Conservation (phyloP, 371 early-diverging fungal species). For the Syncephalis fuscata region DNA sequence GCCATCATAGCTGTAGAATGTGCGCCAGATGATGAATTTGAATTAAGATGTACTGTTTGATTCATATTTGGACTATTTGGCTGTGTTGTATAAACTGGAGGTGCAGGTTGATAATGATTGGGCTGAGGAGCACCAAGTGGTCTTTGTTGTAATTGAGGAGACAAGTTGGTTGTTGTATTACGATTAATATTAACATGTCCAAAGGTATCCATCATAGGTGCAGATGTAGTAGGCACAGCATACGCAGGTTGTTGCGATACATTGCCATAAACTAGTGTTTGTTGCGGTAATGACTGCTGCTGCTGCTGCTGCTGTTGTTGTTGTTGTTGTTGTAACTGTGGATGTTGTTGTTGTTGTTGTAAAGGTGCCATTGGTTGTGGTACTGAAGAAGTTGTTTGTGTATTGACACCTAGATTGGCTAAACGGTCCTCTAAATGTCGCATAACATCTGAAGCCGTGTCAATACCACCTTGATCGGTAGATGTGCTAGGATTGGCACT, state of each 20-base stretch:
- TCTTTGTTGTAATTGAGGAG: neutral
- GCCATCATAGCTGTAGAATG: neutral
- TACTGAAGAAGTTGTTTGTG: neutral
- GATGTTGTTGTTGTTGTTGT: constrained; percentile 4
- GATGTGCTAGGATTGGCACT: constrained; percentile 11
- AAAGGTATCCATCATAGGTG: neutral
- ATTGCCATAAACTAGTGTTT: neutral
- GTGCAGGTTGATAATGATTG: neutral
- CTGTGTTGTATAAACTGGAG: no score
- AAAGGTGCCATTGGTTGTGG: neutral
- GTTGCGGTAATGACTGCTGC: constrained; percentile 8
- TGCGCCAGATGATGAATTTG: no score
- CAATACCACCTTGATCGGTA: constrained; percentile 1
- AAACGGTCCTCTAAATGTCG: neutral
- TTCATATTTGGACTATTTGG: no score
- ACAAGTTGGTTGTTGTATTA: neutral
- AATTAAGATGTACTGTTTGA: no score
- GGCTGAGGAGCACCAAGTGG: neutral
- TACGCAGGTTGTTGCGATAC: neutral
- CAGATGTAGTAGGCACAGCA: neutral
- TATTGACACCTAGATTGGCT: neutral
- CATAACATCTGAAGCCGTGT: neutral
- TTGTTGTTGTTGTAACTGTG: constrained; percentile 7
- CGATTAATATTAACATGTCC: neutral
- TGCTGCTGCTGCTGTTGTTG: constrained; percentile 8